Conservation (phyloP, 257 asterid species). For the Anisodus acutangulus region DNA sequence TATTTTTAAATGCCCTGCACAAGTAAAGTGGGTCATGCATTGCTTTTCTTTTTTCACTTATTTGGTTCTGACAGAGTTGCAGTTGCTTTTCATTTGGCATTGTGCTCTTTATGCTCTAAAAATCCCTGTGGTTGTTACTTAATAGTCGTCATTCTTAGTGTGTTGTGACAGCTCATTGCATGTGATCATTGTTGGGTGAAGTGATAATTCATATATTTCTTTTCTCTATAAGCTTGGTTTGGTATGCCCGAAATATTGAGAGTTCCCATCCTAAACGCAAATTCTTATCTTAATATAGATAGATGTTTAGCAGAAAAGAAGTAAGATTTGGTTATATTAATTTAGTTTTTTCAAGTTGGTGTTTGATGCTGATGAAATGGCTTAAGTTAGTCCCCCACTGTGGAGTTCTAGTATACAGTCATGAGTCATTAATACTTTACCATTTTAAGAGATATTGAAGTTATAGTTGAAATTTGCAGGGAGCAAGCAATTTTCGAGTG, state of each 20-base stretch:
- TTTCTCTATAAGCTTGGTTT: not conserved
- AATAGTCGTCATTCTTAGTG: not conserved
- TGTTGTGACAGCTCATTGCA: not conserved
- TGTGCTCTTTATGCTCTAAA: conserved; percentile 21
- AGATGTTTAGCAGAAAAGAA: conserved; percentile 9
- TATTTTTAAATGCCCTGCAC: conserved; percentile 10
- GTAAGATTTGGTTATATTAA: not conserved
- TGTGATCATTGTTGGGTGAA: conserved; percentile 20
- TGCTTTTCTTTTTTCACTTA: not conserved
- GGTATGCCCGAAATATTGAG: not conserved
- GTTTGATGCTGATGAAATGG: not conserved
- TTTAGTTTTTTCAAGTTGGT: not conserved
- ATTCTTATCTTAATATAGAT: conserved; percentile 1
- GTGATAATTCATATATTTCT: conserved; percentile 3
- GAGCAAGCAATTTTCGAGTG: conserved; percentile 77
- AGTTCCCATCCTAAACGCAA: not conserved
- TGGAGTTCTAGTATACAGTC: not conserved
- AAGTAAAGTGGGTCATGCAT: not conserved
- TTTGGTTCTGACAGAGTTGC: conserved; percentile 7
- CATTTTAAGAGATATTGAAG: conserved; percentile 6
- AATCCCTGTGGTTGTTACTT: not conserved
- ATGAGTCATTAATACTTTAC: not conserved
- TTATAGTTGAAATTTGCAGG: conserved; percentile 53
- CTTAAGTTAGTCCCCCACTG: not conserved
- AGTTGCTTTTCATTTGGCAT: not conserved